Conservation (phyloP, 352 stramenopile genomes). For the Pythium biforme region DNA sequence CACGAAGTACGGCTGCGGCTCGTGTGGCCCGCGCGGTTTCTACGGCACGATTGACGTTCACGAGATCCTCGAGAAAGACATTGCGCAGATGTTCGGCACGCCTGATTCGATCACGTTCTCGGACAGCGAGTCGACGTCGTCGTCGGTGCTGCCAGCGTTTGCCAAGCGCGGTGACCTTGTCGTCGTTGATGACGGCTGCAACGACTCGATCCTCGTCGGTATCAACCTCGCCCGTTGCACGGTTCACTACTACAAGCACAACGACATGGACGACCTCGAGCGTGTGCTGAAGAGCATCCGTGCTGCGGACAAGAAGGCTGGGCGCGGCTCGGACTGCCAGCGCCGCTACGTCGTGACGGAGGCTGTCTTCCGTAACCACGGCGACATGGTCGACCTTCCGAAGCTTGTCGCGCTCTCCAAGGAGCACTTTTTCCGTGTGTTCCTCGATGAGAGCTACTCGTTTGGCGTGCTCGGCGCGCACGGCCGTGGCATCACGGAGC, state of each 20-base stretch:
- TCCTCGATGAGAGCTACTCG: conserved; percentile 89
- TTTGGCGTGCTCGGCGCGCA: conserved; percentile 96
- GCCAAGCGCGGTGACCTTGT: conserved; percentile 97
- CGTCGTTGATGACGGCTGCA: conserved; percentile 95
- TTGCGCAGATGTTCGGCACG: conserved; percentile 91
- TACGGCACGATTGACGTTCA: conserved; percentile 97
- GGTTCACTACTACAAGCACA: conserved; percentile 97
- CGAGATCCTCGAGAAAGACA: conserved; percentile 89
- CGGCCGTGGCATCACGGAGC: conserved; percentile 80
- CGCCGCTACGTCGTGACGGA: conserved; percentile 97
- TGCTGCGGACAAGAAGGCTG: conserved; percentile 88
- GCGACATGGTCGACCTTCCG: conserved; percentile 93
- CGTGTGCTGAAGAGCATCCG: conserved; percentile 88
- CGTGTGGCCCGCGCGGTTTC: conserved; percentile 97
- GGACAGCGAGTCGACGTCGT: conserved; percentile 93
- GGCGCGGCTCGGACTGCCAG: conserved; percentile 80
- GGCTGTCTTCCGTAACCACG: conserved; percentile 97
- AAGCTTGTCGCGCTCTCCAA: conserved; percentile 92
- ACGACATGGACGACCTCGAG: conserved; percentile 96
- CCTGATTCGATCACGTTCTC: conserved; percentile 97
- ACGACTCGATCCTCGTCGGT: conserved; percentile 94
- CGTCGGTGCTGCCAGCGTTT: conserved; percentile 96
- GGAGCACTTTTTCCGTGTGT: conserved; percentile 84
- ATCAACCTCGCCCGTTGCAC: conserved; percentile 93
- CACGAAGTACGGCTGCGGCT: conserved; percentile 96